A percentile compares a stretch with the other conserved stretches of the same genome.
These are phyloP conservation scores for Voacanga thouarsii DNA, from an alignment of 257 asterid genomes.

Conservation along the genomic window DNA sequence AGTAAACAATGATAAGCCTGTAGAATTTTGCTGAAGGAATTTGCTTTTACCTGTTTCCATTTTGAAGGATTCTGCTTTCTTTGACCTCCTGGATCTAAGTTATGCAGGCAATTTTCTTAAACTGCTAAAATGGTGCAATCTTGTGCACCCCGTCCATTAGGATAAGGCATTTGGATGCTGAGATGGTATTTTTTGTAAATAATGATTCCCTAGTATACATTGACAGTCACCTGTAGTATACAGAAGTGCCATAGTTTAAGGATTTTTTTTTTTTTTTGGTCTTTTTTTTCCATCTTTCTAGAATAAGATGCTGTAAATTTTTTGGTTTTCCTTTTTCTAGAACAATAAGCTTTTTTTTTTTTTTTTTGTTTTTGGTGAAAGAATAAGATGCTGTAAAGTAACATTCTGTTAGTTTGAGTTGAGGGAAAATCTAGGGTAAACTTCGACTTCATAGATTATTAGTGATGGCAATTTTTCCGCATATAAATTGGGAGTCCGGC, in stretches of 20 bases:
- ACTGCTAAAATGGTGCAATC: neutral
- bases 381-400: too few species aligned
- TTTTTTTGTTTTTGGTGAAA: too few species aligned
- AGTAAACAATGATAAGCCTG: conserved; percentile 32
- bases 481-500: too few species aligned
- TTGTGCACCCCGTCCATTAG: neutral
- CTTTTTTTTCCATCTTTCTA: too few species aligned
- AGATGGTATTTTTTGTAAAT: neutral
- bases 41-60: neutral
- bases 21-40: neutral
- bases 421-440: too few species aligned
- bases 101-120: neutral
- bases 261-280: neutral
- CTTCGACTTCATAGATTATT: too few species aligned
- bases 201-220: neutral
- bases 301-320: too few species aligned
- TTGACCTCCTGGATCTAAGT: too few species aligned
- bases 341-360: too few species aligned
- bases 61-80: neutral
- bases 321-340: too few species aligned
- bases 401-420: too few species aligned
- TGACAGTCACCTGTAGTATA: neutral
- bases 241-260: neutral
- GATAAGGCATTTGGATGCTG: neutral
- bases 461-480: too few species aligned